These are phyloP conservation scores for Nakaseomyces sp. DNA, from an alignment of 1,139 yeast species.

Conservation along the genomic window DNA sequence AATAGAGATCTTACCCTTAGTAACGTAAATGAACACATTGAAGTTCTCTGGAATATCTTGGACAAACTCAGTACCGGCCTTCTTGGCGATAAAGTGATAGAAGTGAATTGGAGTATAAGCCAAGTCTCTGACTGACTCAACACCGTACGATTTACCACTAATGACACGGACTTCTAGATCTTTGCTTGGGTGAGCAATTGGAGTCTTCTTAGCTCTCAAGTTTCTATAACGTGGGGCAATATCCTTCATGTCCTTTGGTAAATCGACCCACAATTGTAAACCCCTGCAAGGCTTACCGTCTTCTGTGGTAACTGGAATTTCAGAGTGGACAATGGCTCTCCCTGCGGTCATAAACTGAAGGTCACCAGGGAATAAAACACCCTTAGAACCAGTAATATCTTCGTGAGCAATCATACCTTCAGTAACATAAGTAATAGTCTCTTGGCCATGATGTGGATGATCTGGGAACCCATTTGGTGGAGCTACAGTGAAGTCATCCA, in stretches of 20 bases:
- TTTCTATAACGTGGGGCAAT: constrained; percentile 76
- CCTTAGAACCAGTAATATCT: constrained; percentile 80
- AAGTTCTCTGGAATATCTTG: constrained; percentile 58
- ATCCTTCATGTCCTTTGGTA: constrained; percentile 62
- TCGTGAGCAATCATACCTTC: constrained; percentile 82
- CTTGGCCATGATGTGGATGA: constrained; percentile 91
- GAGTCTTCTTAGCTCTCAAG: constrained; percentile 62
- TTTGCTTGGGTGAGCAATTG: constrained; percentile 58
- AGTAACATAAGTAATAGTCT: constrained; percentile 68
- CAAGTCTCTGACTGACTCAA: constrained; percentile 61
- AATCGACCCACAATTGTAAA: constrained; percentile 86
- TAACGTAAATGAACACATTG: constrained; percentile 65
- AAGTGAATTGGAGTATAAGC: constrained; percentile 81
- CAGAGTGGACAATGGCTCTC: constrained; percentile 76
- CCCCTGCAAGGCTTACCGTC: constrained; percentile 57
- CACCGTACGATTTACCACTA: constrained; percentile 70
- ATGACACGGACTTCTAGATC: constrained; percentile 65
- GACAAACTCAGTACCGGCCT: constrained; percentile 58
- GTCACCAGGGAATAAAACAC: constrained; percentile 75
- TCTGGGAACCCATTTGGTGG: constrained; percentile 84
- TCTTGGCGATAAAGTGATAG: constrained; percentile 51
- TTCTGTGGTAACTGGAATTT: constrained; percentile 61
- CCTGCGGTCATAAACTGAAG: constrained; percentile 96
- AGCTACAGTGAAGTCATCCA: constrained; percentile 63
- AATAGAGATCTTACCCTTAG: constrained; percentile 51